Percentiles rank a stretch among this genome's conserved stretches.
Evolutionary conservation across 352 stramenopile species (phyloP).

Genomic region (Thalassiosira livingstoniorum): DNA sequence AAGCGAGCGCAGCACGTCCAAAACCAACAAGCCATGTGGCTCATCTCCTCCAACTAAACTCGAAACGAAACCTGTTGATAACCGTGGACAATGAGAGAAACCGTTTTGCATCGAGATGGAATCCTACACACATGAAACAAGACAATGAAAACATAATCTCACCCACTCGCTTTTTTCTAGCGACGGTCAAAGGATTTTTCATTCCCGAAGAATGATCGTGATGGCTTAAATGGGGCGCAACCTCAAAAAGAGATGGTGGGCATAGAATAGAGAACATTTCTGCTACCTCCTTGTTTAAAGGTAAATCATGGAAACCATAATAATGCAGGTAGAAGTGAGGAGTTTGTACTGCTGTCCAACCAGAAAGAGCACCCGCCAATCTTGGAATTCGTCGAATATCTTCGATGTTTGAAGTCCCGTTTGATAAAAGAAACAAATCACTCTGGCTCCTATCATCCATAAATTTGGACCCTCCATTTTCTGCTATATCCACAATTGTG

Average conservation of each 20-base stretch:
- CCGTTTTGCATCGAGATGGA: too few relatives aligned
- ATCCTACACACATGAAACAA: too few relatives aligned
- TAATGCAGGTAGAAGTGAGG: constrained; percentile 45
- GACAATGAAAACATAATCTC: too few relatives aligned
- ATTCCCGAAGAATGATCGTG: neutral
- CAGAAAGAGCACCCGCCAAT: constrained; percentile 9
- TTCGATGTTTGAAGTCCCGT: constrained; percentile 4
- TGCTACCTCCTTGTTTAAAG: constrained; percentile 17
- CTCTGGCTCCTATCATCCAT: constrained; percentile 11
- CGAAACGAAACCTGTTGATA: constrained; percentile 48
- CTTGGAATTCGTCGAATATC: constrained; percentile 27
- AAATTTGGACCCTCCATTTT: constrained; percentile 23
- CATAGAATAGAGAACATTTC: constrained; percentile 29
- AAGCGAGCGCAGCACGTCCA: constrained; percentile 39
- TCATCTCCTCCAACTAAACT: constrained; percentile 39
- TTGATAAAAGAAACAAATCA: constrained; percentile 8
- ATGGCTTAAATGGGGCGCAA: constrained; percentile 14
- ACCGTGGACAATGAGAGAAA: too few relatives aligned
- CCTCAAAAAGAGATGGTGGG: constrained; percentile 10
- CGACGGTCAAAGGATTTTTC: too few relatives aligned
- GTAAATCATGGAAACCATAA: constrained; percentile 38
- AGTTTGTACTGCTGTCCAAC: constrained; percentile 25
- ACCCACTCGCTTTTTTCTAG: too few relatives aligned
- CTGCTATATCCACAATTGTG: constrained; percentile 29
- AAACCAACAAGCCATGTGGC: constrained; percentile 52